Percentiles rank a stretch among this genome's conserved stretches.
Conservation (phyloP, 345 rosid species). For the Melaleuca quinquenervia region DNA sequence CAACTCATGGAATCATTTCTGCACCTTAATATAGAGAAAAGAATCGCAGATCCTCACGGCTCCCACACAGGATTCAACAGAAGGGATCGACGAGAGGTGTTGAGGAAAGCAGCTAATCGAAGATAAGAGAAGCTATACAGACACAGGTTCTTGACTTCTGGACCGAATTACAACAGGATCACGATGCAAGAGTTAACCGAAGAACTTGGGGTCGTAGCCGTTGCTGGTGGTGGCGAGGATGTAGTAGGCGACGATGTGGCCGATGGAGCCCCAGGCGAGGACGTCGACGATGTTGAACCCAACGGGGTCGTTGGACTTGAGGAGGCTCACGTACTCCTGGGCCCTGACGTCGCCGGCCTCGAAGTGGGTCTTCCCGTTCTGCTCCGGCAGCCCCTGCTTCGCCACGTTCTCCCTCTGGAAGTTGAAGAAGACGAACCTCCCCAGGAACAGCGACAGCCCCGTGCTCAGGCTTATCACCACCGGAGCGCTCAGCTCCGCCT, state of each 20-base stretch:
- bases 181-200: background rate
- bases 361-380: conserved; percentile 85
- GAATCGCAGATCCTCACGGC: background rate
- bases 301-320: conserved; percentile 91
- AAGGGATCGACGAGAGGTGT: background rate
- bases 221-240: conserved; percentile 95
- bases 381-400: conserved; percentile 86
- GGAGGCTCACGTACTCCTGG: conserved; percentile 83
- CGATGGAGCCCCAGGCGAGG: conserved; percentile 97
- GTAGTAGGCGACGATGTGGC: conserved; percentile 95
- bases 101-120: background rate
- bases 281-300: conserved; percentile 97
- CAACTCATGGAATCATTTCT: background rate
- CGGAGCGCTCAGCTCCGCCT: conserved; percentile 65
- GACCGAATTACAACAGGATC: background rate
- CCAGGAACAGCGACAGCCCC: conserved; percentile 85
- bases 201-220: conserved; percentile 86
- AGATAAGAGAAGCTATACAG: background rate
- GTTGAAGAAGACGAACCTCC: conserved; percentile 96
- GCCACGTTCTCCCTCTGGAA: conserved; percentile 98
- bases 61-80: background rate
- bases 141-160: background rate
- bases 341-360: conserved; percentile 95
- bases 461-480: conserved; percentile 95
- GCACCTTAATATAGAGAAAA: background rate